Evolutionary conservation across 2,329 filamentous ascomycete genomes (phyloP).

Genomic region (Exophiala lecanii-corni): DNA sequence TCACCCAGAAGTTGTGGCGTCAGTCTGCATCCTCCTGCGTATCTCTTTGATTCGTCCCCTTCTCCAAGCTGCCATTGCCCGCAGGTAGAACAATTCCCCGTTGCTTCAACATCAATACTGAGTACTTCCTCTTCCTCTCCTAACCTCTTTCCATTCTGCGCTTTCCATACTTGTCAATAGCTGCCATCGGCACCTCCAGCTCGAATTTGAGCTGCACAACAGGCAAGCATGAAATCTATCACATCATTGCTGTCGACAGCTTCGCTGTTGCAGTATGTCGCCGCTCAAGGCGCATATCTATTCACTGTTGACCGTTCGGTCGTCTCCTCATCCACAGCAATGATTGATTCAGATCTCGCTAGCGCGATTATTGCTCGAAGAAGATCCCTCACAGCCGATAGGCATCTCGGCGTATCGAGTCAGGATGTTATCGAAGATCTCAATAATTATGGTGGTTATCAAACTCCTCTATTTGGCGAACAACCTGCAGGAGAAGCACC

Average conservation of each 20-base stretch:
- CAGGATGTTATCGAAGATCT: slow-evolving; percentile 53
- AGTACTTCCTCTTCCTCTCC: too few species aligned
- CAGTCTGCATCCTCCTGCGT: too few species aligned
- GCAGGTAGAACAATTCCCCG: not conserved
- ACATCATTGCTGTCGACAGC: slow-evolving; percentile 12
- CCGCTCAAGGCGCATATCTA: slow-evolving; percentile 26
- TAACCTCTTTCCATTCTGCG: too few species aligned
- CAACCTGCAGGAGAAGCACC: slow-evolving; percentile 19
- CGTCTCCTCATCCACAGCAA: slow-evolving; percentile 17
- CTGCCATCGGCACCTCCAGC: too few species aligned
- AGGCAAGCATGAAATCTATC: slow-evolving; percentile 17
- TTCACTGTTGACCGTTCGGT: slow-evolving; percentile 25
- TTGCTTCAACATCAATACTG: too few species aligned
- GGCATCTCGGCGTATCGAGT: slow-evolving; percentile 37
- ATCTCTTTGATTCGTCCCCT: too few species aligned
- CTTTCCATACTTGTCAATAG: too few species aligned
- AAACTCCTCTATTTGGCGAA: slow-evolving; percentile 49
- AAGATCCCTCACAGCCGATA: slow-evolving; percentile 46
- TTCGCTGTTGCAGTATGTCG: slow-evolving; percentile 19
- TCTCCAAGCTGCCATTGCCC: too few species aligned
- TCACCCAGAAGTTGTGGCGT: slow-evolving; percentile 1
- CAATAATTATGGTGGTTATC: slow-evolving; percentile 55
- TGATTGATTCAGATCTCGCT: slow-evolving; percentile 31
- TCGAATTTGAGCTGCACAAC: not conserved
- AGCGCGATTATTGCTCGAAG: slow-evolving; percentile 42